A percentile compares a stretch with the other conserved stretches of the same genome.
phyloP scores from a whole-genome alignment of 768 basidiomycete species.

The Coprinopsis strossmayeri region DNA sequence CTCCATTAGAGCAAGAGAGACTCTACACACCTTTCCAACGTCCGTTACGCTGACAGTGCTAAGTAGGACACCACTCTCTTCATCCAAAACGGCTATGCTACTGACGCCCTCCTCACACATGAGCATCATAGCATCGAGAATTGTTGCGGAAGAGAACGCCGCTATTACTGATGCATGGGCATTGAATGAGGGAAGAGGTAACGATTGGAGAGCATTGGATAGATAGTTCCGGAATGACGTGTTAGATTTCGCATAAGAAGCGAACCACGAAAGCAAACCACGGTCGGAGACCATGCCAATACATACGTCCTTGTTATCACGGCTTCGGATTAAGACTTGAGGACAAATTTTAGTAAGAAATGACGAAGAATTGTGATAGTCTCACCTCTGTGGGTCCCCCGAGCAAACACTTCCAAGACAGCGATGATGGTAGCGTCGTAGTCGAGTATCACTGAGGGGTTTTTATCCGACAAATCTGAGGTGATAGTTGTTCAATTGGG shows the following conservation, averaged over 20 bases:
- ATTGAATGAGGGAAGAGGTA: constrained; percentile 60
- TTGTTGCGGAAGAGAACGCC: constrained; percentile 49
- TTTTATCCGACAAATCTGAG: constrained; percentile 81
- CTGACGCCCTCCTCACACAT: constrained; percentile 87
- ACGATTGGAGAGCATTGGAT: constrained; percentile 46
- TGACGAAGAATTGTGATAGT: no score
- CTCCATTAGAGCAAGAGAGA: neutral
- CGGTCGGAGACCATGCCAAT: constrained; percentile 75
- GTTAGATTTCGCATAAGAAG: constrained; percentile 41
- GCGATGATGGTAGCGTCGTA: constrained; percentile 58
- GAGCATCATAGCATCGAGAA: constrained; percentile 75
- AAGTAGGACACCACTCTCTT: constrained; percentile 52
- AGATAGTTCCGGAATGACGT: constrained; percentile 40
- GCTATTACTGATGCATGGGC: constrained; percentile 60
- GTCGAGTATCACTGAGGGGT: constrained; percentile 59
- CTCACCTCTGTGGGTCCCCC: constrained; percentile 66
- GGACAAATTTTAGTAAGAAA: no score
- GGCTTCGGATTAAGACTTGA: constrained; percentile 30
- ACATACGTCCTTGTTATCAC: constrained; percentile 48
- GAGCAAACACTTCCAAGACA: constrained; percentile 58
- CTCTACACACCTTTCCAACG: constrained; percentile 54
- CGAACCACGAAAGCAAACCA: constrained; percentile 64
- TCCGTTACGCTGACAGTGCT: constrained; percentile 83
- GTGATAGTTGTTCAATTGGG: neutral
- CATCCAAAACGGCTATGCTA: constrained; percentile 71